Evolutionary conservation across 2,329 filamentous ascomycete genomes (phyloP), one percentile per base, ranked within the genome.

Genomic region (Fusarium multiceps): DNA sequence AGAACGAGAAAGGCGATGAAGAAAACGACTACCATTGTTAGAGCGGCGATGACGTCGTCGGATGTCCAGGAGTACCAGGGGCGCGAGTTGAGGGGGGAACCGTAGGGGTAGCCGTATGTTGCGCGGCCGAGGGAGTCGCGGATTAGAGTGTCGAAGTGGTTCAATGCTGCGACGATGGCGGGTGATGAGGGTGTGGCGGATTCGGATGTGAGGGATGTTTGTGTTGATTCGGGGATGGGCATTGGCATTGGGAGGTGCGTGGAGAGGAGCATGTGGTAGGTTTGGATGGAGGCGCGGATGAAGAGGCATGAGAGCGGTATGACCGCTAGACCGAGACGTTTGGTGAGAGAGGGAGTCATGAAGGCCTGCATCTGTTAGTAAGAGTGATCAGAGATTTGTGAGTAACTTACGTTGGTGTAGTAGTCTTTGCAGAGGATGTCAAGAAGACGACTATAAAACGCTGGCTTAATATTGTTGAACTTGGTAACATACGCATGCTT

Each of bases 401-500:
- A 10, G 18, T 1, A 6, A 78, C 89, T 80, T 77, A 92, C 91
- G 77, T 98, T 95, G 1, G 94, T 95, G 78, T 99, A 99, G 81
- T 99, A 99, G 79, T 99, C 96, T 79, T 98, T 98, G 71, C 94
- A 94, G 10, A 99, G 83, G 7, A 99, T 93, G 76, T 99, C 97
- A 18, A 98, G 87, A 77, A 96, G 97, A 25, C 94, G 89, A 55
- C 89, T 88, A 79, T 99, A 99, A 59, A 99, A 92, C 9, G 88
- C 89, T 5, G 96, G 96, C 69, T 96, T 95, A 72, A 94, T 94
- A 74, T 97, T 97, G 84, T 99, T 99, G 83, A 99, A 99, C 78
- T 99, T 99, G 78, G 91, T 94, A 78, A 99, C 97, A 78, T 98
- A 99, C 23, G 93, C 93, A 77, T 99, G 97, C 80, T 99, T 99